phyloP scores from a whole-genome alignment of 2,329 filamentous ascomycete species.

The Ceratocystis huliohia region DNA sequence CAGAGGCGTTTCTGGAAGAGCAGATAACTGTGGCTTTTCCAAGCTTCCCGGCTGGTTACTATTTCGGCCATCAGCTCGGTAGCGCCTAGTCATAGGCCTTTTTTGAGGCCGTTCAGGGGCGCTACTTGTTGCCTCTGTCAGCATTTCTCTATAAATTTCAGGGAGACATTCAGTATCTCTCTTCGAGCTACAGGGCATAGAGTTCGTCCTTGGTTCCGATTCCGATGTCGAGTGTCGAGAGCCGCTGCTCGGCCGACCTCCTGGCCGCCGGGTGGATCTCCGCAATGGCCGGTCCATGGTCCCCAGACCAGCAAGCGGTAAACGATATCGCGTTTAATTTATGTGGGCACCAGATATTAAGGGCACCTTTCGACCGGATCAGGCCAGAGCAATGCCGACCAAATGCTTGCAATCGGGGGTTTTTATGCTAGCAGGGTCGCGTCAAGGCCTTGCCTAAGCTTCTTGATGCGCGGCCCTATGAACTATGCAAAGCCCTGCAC shows the following conservation, averaged over 20 bases:
- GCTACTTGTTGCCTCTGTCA: background rate
- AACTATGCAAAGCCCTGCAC: background rate
- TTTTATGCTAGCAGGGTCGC: background rate
- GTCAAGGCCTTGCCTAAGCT: background rate
- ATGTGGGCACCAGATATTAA: too few relatives aligned
- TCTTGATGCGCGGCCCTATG: background rate
- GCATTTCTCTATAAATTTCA: slow-evolving; percentile 17
- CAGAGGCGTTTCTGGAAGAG: background rate
- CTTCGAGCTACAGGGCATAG: background rate
- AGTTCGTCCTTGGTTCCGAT: background rate
- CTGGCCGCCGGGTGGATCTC: slow-evolving; percentile 7
- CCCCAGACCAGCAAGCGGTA: background rate
- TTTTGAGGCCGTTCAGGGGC: slow-evolving; percentile 9
- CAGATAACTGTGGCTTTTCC: background rate
- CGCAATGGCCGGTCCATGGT: slow-evolving; percentile 11
- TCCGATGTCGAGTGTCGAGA: background rate
- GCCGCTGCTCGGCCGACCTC: background rate
- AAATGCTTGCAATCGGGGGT: background rate
- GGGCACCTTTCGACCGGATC: background rate
- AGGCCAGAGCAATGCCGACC: background rate
- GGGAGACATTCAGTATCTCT: background rate
- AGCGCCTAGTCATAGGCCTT: slow-evolving; percentile 10
- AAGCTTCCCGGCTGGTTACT: background rate
- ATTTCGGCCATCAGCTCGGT: background rate
- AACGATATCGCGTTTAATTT: background rate